phyloP scores from a whole-genome alignment of 2,329 filamentous ascomycete genomes.

The Akanthomyces muscarius region DNA sequence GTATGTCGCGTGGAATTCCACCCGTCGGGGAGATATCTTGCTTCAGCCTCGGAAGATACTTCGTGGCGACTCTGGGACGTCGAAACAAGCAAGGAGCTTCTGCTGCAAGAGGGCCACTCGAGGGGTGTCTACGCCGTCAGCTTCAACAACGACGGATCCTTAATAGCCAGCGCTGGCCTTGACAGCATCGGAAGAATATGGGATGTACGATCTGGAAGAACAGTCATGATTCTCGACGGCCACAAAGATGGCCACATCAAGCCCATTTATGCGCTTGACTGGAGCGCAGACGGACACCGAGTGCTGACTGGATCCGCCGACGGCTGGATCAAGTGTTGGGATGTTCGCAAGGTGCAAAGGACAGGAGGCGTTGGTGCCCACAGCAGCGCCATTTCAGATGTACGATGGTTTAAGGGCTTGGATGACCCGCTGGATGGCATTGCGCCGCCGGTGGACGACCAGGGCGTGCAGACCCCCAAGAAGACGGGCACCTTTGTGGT shows the following conservation, averaged over 20 bases:
- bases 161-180: conserved; percentile 85
- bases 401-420: conserved; percentile 87
- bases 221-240: conserved; percentile 91
- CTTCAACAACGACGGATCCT: conserved; percentile 87
- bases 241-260: conserved; percentile 78
- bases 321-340: conserved; percentile 98
- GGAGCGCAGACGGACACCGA: conserved; percentile 87
- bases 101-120: conserved; percentile 91
- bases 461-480: conserved; percentile 67
- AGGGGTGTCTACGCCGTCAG: conserved; percentile 85
- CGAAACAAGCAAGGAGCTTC: conserved; percentile 74
- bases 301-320: conserved; percentile 89
- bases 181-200: conserved; percentile 94
- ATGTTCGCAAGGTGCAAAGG: conserved; percentile 81
- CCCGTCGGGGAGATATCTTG: conserved; percentile 82
- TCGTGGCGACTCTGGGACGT: conserved; percentile 98
- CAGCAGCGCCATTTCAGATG: conserved; percentile 83
- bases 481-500: conserved; percentile 91
- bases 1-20: conserved; percentile 94
- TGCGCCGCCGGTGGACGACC: conserved; percentile 58
- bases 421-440: conserved; percentile 67
- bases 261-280: conserved; percentile 89
- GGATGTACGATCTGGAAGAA: conserved; percentile 88
- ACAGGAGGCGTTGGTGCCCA: conserved; percentile 87
- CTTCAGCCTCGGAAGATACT: conserved; percentile 91